Conservation (phyloP, 1,139 yeast genomes). For the Wickerhamiella infanticola region DNA sequence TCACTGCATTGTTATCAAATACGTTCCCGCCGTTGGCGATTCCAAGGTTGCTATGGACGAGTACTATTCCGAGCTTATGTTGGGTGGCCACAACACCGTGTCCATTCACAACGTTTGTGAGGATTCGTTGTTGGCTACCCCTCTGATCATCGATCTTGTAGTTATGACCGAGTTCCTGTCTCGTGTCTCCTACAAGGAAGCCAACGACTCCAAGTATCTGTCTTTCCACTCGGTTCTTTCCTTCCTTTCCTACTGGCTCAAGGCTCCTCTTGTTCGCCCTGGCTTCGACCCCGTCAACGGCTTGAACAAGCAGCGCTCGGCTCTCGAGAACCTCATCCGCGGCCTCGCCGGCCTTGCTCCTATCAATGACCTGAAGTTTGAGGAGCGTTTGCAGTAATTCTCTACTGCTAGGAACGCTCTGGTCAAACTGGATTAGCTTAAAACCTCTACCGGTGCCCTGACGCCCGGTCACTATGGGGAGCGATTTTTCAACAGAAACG, state of each 20-base stretch:
- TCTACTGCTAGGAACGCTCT: neutral
- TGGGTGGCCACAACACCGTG: constrained; percentile 92
- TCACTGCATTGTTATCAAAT: constrained; percentile 91
- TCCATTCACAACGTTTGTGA: constrained; percentile 92
- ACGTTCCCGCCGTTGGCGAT: constrained; percentile 88
- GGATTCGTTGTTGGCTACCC: constrained; percentile 89
- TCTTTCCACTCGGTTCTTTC: constrained; percentile 74
- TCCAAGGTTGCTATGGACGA: constrained; percentile 98
- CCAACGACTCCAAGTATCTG: constrained; percentile 33
- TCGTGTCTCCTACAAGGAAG: constrained; percentile 63
- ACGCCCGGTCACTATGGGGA: neutral
- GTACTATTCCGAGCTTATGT: constrained; percentile 90
- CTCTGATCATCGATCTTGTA: constrained; percentile 80
- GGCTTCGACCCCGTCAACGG: constrained; percentile 89
- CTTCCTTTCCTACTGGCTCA: constrained; percentile 87
- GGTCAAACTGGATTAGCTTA: neutral
- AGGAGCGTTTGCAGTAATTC: constrained; percentile 53
- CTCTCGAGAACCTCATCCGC: constrained; percentile 80
- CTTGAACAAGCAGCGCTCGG: constrained; percentile 85
- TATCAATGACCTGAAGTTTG: constrained; percentile 82
- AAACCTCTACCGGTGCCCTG: constrained; percentile 1
- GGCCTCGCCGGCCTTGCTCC: constrained; percentile 83
- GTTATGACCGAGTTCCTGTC: constrained; percentile 81
- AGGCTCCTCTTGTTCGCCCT: constrained; percentile 87
- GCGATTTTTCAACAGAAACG: neutral